Base-by-base conservation (phyloP, 768 basidiomycete species). In the Hemileccinum impolitum region DNA sequence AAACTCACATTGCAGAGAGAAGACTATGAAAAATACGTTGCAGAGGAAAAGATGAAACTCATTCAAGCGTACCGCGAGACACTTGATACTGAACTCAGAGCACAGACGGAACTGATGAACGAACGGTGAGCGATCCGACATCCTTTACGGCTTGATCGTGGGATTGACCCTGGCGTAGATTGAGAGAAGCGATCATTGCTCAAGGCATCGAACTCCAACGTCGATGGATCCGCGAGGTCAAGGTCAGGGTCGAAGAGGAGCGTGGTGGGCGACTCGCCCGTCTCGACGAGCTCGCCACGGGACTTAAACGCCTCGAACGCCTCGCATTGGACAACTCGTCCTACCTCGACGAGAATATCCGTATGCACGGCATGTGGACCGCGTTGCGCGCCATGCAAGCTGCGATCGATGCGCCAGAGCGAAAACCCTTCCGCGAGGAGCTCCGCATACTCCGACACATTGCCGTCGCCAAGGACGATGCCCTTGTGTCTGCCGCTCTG, bases 201-300 rank as follows among this genome's bases (percentile, higher is more conserved):
- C 94, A 98, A 67, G 96, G 94, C 15, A 93, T 99, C 61, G 96
- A 98, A 70, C 82, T 98, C 19, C 96, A 98, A 65, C 85, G 94
- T 43, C 81, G 91, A 46, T 98, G 95, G 94, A 89, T 99, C 36
- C 84, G 91, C 28, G 93, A 97, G 50, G 85, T 98, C 75, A 96
- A 97, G 72, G 79, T 94, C 43, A 87, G 85, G 55, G 94, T 99
- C 48, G 95, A 99, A 70, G 82, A 92, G 62, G 96, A 99, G 69
- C 92, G 96, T 38, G 93, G 93, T 14, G 94, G 94, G 12, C 87
- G 96, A 47, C 79, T 99, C 10, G 88, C 93, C 39, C 96, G 94
- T 69, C 83, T 99, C 30, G 93, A 95, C 61, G 90, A 94, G 65
- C 85, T 99, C 40, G 86, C 93, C 10, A 82, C 88, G 6, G 86